Evolutionary conservation across 768 basidiomycete genomes (phyloP).

Genomic region (Daedalea quercina): DNA sequence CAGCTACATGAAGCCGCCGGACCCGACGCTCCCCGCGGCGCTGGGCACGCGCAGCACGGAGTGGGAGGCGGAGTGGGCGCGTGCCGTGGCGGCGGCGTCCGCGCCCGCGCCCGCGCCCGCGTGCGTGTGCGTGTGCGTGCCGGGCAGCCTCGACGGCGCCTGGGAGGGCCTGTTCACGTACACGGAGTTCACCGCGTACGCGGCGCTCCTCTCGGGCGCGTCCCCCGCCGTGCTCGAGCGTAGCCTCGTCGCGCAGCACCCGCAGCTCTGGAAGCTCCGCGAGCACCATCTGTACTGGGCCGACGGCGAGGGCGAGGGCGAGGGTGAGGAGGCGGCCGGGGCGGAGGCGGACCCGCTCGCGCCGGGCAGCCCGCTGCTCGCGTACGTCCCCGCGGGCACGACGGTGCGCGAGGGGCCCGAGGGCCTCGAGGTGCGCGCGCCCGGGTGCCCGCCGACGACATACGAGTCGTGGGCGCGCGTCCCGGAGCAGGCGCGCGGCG

Average conservation of each 20-base stretch:
- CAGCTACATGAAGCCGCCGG: conserved; percentile 20
- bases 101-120: conserved; percentile 30
- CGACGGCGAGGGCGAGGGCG: conserved; percentile 22
- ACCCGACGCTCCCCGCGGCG: conserved; percentile 15
- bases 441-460: conserved; percentile 24
- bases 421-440: conserved; percentile 42
- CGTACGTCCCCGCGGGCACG: conserved; percentile 51
- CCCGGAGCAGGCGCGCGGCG: background rate
- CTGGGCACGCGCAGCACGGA: conserved; percentile 33
- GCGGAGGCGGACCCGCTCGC: background rate
- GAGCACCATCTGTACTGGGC: conserved; percentile 63
- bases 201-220: conserved; percentile 64
- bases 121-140: conserved; percentile 41
- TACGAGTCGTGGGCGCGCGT: conserved; percentile 20
- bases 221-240: conserved; percentile 61
- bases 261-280: conserved; percentile 83
- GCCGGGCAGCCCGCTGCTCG: conserved; percentile 16
- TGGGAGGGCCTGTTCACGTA: conserved; percentile 86
- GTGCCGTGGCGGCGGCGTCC: conserved; percentile 33
- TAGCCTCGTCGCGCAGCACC: conserved; percentile 74
- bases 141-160: conserved; percentile 67
- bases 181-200: conserved; percentile 81
- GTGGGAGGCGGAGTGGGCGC: conserved; percentile 69
- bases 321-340: conserved; percentile 7
- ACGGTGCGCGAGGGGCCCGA: conserved; percentile 40